These are phyloP conservation scores for Penicillium sp. DNA, from an alignment of 2,329 filamentous ascomycete genomes.

Conservation along the genomic window DNA sequence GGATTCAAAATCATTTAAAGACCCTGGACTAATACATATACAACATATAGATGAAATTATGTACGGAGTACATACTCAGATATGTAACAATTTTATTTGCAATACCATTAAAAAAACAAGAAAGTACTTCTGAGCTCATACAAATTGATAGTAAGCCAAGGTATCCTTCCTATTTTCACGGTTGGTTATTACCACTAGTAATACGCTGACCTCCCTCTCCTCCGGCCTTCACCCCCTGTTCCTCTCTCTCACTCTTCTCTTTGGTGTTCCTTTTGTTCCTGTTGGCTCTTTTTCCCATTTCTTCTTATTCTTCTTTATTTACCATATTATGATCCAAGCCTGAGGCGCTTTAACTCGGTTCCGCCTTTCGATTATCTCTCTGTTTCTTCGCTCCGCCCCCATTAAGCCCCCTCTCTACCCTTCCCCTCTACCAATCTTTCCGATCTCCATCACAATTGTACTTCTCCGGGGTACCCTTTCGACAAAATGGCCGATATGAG, in stretches of 20 bases:
- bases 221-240: conserved; percentile 9
- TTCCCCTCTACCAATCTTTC: conserved; percentile 6
- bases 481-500: conserved; percentile 43
- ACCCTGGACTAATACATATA: background rate
- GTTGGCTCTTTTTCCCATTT: conserved; percentile 4
- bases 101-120: background rate
- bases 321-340: conserved; percentile 20
- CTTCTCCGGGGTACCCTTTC: conserved; percentile 21
- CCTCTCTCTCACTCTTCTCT: background rate
- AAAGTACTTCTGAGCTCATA: background rate
- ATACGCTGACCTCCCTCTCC: conserved; percentile 6
- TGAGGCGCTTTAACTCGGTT: conserved; percentile 14
- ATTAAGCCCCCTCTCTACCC: conserved; percentile 15
- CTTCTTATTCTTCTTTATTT: conserved; percentile 5
- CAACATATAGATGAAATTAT: background rate
- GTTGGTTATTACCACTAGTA: conserved; percentile 11
- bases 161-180: conserved; percentile 3
- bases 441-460: conserved; percentile 4
- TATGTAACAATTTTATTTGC: background rate
- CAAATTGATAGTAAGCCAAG: background rate
- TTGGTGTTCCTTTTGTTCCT: conserved; percentile 2
- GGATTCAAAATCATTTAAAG: background rate
- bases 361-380: conserved; percentile 12
- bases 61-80: background rate
- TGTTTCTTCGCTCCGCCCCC: conserved; percentile 13